These are phyloP conservation scores for Skeletonema marinoi DNA, from an alignment of 108 stramenopile species.

Conservation along the genomic window DNA sequence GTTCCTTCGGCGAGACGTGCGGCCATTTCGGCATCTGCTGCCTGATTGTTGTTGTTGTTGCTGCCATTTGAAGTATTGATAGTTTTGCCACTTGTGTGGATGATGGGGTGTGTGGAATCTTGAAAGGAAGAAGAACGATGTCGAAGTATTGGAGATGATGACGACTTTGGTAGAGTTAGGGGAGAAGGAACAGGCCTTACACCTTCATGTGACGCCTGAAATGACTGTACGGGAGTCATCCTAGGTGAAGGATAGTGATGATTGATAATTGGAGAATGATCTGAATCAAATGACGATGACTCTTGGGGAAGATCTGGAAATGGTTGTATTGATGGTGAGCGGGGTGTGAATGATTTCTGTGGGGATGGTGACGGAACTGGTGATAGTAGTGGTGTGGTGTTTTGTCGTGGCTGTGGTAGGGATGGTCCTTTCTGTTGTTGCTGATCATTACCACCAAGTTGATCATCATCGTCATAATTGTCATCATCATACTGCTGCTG, in stretches of 20 bases:
- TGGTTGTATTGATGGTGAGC: constrained; percentile 1
- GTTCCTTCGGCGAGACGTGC: constrained; percentile 84
- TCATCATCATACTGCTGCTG: not conserved
- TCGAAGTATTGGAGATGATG: not conserved
- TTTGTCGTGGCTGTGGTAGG: not conserved
- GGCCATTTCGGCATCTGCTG: constrained; percentile 65
- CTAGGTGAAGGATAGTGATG: not conserved
- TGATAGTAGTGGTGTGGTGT: not conserved
- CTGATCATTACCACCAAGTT: not conserved
- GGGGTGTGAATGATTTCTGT: not conserved
- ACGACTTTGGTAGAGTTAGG: not conserved
- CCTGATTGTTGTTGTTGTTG: not conserved
- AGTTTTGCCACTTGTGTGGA: not conserved
- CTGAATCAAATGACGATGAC: not conserved
- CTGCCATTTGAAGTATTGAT: not conserved
- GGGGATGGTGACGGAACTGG: not conserved
- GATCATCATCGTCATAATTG: not conserved
- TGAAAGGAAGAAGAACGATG: not conserved
- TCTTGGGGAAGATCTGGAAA: not conserved
- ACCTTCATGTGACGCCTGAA: not conserved
- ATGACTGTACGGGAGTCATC: not conserved
- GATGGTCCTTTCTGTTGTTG: not conserved
- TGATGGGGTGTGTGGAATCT: not conserved
- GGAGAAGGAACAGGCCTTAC: not conserved
- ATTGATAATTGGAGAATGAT: not conserved